Conservation (phyloP, 2,329 filamentous ascomycete species). For the Fusarium pseudoanthophilum region DNA sequence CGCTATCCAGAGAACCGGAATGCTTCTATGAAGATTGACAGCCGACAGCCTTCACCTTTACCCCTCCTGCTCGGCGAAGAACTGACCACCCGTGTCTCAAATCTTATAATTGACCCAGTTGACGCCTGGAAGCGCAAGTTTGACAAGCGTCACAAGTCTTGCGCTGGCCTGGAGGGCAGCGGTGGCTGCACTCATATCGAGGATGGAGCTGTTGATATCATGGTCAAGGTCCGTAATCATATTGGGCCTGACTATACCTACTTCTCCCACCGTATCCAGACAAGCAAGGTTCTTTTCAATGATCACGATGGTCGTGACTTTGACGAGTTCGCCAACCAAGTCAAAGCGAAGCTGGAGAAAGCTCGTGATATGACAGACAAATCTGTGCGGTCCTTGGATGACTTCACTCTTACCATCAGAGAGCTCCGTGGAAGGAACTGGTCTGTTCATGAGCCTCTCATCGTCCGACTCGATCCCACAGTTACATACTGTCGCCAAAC, state of each 20-base stretch:
- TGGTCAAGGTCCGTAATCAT: slow-evolving; percentile 60
- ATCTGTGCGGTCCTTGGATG: slow-evolving; percentile 55
- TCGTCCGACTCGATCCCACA: slow-evolving; percentile 56
- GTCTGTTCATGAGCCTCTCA: slow-evolving; percentile 58
- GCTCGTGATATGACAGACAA: slow-evolving; percentile 56
- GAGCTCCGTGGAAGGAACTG: slow-evolving; percentile 60
- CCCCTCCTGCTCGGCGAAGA: slow-evolving; percentile 59
- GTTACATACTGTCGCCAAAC: slow-evolving; percentile 57
- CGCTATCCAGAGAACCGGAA: slow-evolving; percentile 52
- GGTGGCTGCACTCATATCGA: slow-evolving; percentile 54
- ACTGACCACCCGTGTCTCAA: slow-evolving; percentile 58
- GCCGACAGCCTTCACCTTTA: slow-evolving; percentile 60
- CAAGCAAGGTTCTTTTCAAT: slow-evolving; percentile 58
- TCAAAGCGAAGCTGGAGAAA: slow-evolving; percentile 52
- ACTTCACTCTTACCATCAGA: slow-evolving; percentile 60
- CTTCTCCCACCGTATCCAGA: slow-evolving; percentile 55
- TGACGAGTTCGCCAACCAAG: slow-evolving; percentile 54
- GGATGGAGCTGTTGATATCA: slow-evolving; percentile 58
- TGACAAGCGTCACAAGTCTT: slow-evolving; percentile 52
- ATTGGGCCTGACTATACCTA: slow-evolving; percentile 60
- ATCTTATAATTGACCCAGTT: slow-evolving; percentile 55
- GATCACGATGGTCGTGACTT: slow-evolving; percentile 57
- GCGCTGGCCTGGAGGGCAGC: slow-evolving; percentile 50
- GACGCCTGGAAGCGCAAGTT: slow-evolving; percentile 55
- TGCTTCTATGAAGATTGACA: slow-evolving; percentile 55